Conservation (phyloP, 768 basidiomycete genomes). For the Hemileccinum rubropunctum region DNA sequence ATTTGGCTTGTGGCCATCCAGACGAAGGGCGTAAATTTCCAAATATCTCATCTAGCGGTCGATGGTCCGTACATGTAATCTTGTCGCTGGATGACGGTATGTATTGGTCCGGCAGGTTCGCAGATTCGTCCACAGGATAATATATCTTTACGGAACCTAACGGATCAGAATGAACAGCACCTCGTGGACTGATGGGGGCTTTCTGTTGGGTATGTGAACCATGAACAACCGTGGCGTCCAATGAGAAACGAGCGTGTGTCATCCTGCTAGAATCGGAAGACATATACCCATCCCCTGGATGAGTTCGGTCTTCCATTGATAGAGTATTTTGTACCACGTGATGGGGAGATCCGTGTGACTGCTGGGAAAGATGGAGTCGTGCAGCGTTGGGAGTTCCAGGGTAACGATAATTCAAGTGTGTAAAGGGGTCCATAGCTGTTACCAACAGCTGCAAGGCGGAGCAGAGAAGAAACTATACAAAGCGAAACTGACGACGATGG, state of each 20-base stretch:
- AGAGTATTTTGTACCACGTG: not conserved
- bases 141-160: not conserved
- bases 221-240: not conserved
- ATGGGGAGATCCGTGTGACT: not conserved
- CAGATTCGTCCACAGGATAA: not conserved
- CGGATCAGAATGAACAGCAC: not conserved
- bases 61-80: conserved; percentile 26
- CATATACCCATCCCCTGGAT: not conserved
- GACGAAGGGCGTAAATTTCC: conserved; percentile 2
- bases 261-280: not conserved
- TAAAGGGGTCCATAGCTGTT: conserved; percentile 15
- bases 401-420: conserved; percentile 16
- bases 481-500: not conserved
- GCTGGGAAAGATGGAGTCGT: conserved; percentile 3
- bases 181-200: not conserved
- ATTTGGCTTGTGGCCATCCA: not conserved
- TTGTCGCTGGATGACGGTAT: conserved; percentile 28
- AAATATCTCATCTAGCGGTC: conserved; percentile 28
- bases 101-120: conserved; percentile 19
- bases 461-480: not conserved
- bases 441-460: not conserved
- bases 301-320: not conserved
- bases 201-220: not conserved
- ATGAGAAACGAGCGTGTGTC: not conserved
- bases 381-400: conserved; percentile 1